Percentiles rank a stretch among this genome's conserved stretches.
These are phyloP conservation scores for Neocucurbitaria cava DNA, from an alignment of 2,329 filamentous ascomycete species.

Conservation along the genomic window DNA sequence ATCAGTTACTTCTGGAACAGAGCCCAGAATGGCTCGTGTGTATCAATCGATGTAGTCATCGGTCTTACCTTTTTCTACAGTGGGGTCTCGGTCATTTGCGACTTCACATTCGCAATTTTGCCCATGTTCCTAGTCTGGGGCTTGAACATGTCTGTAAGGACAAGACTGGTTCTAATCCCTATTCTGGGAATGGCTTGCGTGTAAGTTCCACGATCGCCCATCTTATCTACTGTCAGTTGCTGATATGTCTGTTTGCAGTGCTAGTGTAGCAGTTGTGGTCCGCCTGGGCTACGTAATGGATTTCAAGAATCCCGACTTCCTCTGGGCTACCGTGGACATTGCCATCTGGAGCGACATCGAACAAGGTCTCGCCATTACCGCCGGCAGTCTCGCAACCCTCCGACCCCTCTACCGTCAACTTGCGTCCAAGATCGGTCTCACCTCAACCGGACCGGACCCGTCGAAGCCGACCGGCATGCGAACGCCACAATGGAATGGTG, in stretches of 20 bases:
- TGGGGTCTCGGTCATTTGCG: conserved; percentile 53
- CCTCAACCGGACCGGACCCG: conserved; percentile 12
- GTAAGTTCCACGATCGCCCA: conserved; percentile 45
- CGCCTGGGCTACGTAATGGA: conserved; percentile 46
- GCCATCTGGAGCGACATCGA: conserved; percentile 49
- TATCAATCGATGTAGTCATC: conserved; percentile 51
- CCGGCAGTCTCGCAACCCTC: conserved; percentile 46
- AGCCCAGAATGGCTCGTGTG: conserved; percentile 51
- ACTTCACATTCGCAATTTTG: conserved; percentile 59
- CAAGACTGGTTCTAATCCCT: conserved; percentile 55
- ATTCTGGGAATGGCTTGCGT: conserved; percentile 60
- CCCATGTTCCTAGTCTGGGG: conserved; percentile 61
- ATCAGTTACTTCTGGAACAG: conserved; percentile 59
- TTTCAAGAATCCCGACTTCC: conserved; percentile 44
- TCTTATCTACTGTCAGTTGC: not conserved
- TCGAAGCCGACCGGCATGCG: conserved; percentile 21
- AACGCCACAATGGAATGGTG: conserved; percentile 27
- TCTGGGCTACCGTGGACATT: conserved; percentile 46
- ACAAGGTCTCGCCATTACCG: conserved; percentile 47
- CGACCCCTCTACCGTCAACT: conserved; percentile 44
- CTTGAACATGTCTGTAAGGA: conserved; percentile 57
- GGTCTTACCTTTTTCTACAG: conserved; percentile 57
- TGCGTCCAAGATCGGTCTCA: conserved; percentile 28
- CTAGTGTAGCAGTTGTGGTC: conserved; percentile 44
- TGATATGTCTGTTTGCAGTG: conserved; percentile 22